These are phyloP conservation scores for Vachellia pachyceras DNA, from an alignment of 306 rosid genomes.

Conservation along the genomic window DNA sequence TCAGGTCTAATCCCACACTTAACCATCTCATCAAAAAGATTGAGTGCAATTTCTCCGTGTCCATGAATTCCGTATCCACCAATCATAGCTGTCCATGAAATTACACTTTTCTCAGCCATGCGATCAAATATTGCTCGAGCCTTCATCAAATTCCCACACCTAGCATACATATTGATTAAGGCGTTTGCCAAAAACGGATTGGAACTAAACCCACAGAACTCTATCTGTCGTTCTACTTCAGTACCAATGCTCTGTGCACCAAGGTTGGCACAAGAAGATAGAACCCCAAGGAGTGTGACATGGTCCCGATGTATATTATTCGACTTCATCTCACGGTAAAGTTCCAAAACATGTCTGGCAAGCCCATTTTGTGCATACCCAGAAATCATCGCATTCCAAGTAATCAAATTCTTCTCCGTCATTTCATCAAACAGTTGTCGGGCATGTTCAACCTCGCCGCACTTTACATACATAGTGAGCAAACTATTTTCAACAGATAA, in stretches of 20 bases:
- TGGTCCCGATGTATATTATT: slow-evolving; percentile 46
- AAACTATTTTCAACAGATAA: slow-evolving; percentile 70
- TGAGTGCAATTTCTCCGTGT: slow-evolving; percentile 66
- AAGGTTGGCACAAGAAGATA: slow-evolving; percentile 56
- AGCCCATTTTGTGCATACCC: slow-evolving; percentile 85
- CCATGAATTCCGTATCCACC: slow-evolving; percentile 95
- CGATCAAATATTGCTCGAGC: slow-evolving; percentile 44
- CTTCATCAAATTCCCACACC: slow-evolving; percentile 56
- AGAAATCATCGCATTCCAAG: slow-evolving; percentile 93
- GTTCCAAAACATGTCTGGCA: slow-evolving; percentile 69
- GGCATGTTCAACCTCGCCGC: slow-evolving; percentile 62
- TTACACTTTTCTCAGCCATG: slow-evolving; percentile 45
- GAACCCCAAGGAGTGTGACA: slow-evolving; percentile 57
- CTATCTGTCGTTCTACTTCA: slow-evolving; percentile 47
- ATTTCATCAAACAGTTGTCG: slow-evolving; percentile 65
- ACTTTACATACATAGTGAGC: slow-evolving; percentile 79
- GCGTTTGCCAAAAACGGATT: slow-evolving; percentile 56
- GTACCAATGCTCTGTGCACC: slow-evolving; percentile 55
- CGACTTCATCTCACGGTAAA: slow-evolving; percentile 52
- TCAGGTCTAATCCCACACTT: slow-evolving; percentile 70
- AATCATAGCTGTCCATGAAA: slow-evolving; percentile 72
- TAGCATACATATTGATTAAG: slow-evolving; percentile 56
- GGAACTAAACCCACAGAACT: slow-evolving; percentile 39
- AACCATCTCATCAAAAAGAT: slow-evolving; percentile 76
- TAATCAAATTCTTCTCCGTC: slow-evolving; percentile 67